phyloP scores from a whole-genome alignment of 345 rosid species.

The Sisymbrium altissimum region DNA sequence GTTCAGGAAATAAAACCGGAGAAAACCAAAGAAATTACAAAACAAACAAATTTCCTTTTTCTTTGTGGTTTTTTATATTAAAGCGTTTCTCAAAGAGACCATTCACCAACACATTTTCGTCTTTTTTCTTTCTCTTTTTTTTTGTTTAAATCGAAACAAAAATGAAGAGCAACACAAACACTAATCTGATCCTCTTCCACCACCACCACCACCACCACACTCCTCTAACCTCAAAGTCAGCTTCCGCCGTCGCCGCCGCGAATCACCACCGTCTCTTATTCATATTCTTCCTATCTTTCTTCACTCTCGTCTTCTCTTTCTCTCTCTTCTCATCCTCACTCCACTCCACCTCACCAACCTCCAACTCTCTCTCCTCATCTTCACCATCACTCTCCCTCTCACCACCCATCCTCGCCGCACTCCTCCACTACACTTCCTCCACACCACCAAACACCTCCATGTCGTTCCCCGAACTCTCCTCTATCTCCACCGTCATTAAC shows the following conservation, averaged over 20 bases:
- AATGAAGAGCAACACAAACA: slow-evolving; percentile 55
- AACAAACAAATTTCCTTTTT: neutral
- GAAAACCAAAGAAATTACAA: neutral
- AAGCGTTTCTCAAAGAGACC: neutral
- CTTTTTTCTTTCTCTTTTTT: neutral
- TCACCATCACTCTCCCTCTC: slow-evolving; percentile 38
- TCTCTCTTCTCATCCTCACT: slow-evolving; percentile 50
- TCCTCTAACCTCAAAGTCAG: slow-evolving; percentile 48
- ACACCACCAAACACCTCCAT: slow-evolving; percentile 51
- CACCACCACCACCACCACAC: slow-evolving; percentile 75
- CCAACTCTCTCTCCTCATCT: slow-evolving; percentile 35
- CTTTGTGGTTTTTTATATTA: neutral
- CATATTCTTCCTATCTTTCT: slow-evolving; percentile 56
- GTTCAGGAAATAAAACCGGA: slow-evolving; percentile 2
- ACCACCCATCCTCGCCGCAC: slow-evolving; percentile 50
- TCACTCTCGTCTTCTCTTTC: slow-evolving; percentile 66
- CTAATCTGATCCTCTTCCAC: slow-evolving; percentile 79
- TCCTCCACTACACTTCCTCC: slow-evolving; percentile 67
- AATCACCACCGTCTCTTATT: slow-evolving; percentile 53
- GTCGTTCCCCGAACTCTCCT: slow-evolving; percentile 65
- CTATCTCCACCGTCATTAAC: slow-evolving; percentile 45
- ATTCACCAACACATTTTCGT: neutral
- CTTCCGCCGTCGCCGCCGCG: slow-evolving; percentile 31
- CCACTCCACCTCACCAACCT: slow-evolving; percentile 23
- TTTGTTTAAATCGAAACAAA: neutral